A percentile compares a stretch with the other conserved stretches of the same genome.
phyloP scores from a whole-genome alignment of 495 filamentous ascomycete species.

The Xylaria palmicola region DNA sequence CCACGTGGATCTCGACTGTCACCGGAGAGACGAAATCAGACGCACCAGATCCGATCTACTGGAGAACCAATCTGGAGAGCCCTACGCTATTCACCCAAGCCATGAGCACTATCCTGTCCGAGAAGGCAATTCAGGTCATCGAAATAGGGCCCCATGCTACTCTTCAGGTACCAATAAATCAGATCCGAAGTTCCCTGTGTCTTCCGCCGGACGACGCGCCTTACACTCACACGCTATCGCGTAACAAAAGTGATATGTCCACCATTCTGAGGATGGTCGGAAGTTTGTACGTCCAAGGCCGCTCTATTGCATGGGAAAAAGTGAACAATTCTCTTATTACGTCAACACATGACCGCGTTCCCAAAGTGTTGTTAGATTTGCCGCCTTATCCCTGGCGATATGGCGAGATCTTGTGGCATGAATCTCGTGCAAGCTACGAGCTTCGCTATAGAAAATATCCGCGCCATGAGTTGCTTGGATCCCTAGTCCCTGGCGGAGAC shows the following conservation, averaged over 20 bases:
- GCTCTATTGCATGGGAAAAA: not conserved
- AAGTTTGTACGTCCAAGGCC: constrained; percentile 2
- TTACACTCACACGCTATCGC: constrained; percentile 28
- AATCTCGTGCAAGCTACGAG: constrained; percentile 44
- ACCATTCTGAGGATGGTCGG: constrained; percentile 12
- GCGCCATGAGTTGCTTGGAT: constrained; percentile 54
- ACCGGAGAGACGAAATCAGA: constrained; percentile 23
- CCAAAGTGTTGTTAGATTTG: constrained; percentile 6
- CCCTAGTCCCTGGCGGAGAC: constrained; percentile 39
- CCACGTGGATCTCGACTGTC: constrained; percentile 35
- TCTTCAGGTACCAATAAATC: constrained; percentile 48
- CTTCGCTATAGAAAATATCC: constrained; percentile 40
- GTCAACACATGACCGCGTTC: not conserved
- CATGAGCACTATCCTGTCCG: constrained; percentile 22
- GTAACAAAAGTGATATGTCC: constrained; percentile 4
- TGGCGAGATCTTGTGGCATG: constrained; percentile 17
- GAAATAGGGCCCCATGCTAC: constrained; percentile 61
- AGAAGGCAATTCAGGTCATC: constrained; percentile 31
- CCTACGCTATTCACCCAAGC: constrained; percentile 38
- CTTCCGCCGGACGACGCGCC: constrained; percentile 31
- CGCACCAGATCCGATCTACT: constrained; percentile 34
- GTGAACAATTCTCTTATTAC: constrained; percentile 5
- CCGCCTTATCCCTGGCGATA: constrained; percentile 13
- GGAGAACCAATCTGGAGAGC: constrained; percentile 42
- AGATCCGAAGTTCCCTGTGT: constrained; percentile 41